These are phyloP conservation scores for Pseudoneurospora amorphoporcata DNA, from an alignment of 495 filamentous ascomycete species.

Conservation along the genomic window DNA sequence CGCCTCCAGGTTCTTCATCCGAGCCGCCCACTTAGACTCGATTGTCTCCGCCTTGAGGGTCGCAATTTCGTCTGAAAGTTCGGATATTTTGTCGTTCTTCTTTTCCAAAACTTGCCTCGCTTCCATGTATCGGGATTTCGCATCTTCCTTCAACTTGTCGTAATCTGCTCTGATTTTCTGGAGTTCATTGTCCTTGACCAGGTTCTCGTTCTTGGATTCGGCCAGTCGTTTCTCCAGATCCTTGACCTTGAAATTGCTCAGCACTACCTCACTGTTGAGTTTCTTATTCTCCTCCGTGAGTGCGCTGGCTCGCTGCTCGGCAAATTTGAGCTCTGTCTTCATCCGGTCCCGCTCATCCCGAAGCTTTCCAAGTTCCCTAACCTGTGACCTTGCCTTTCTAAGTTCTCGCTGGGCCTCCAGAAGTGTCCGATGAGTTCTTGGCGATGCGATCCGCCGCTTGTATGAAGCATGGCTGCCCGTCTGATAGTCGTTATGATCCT, in stretches of 20 bases:
- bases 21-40: slow-evolving; percentile 9
- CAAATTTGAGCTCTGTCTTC: slow-evolving; percentile 33
- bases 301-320: slow-evolving; percentile 34
- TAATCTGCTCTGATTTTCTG: slow-evolving; percentile 40
- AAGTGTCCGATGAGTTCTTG: slow-evolving; percentile 35
- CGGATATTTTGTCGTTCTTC: slow-evolving; percentile 54
- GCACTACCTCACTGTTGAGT: slow-evolving; percentile 30
- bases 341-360: slow-evolving; percentile 38
- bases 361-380: slow-evolving; percentile 37
- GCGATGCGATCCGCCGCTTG: slow-evolving; percentile 28
- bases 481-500: slow-evolving; percentile 26
- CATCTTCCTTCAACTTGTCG: slow-evolving; percentile 49
- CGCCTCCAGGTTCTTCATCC: slow-evolving; percentile 15
- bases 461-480: slow-evolving; percentile 6
- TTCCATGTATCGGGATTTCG: slow-evolving; percentile 44
- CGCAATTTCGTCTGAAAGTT: slow-evolving; percentile 21
- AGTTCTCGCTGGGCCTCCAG: slow-evolving; percentile 36
- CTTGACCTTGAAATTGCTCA: slow-evolving; percentile 27
- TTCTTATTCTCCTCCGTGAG: slow-evolving; percentile 37
- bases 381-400: slow-evolving; percentile 37
- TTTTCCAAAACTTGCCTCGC: slow-evolving; percentile 48
- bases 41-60: slow-evolving; percentile 15
- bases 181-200: slow-evolving; percentile 41
- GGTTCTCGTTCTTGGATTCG: slow-evolving; percentile 28
- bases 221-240: slow-evolving; percentile 33